phyloP scores from a whole-genome alignment of 2,329 filamentous ascomycete genomes.

The Cadophora sp. region DNA sequence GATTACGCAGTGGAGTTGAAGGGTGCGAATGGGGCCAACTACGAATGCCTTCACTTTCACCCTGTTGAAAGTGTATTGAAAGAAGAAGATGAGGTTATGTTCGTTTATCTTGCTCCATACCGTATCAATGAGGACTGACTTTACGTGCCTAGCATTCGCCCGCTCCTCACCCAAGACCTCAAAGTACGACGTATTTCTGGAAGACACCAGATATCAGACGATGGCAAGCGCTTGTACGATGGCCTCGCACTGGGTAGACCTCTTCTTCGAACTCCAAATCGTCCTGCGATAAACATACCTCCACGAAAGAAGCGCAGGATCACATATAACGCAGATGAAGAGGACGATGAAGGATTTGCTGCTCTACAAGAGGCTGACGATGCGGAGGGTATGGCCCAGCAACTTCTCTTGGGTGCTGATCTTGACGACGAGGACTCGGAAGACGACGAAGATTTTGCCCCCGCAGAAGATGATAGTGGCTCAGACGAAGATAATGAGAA shows the following conservation, averaged over 20 bases:
- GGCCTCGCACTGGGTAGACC: slow-evolving; percentile 84
- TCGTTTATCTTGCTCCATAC: slow-evolving; percentile 46
- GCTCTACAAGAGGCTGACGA: slow-evolving; percentile 42
- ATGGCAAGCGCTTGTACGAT: slow-evolving; percentile 84
- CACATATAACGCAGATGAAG: slow-evolving; percentile 50
- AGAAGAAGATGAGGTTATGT: slow-evolving; percentile 86
- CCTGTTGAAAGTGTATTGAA: slow-evolving; percentile 72
- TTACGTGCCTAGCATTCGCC: slow-evolving; percentile 68
- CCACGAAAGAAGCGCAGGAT: slow-evolving; percentile 73
- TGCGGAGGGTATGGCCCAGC: slow-evolving; percentile 41
- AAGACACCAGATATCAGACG: slow-evolving; percentile 78
- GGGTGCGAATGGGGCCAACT: slow-evolving; percentile 62
- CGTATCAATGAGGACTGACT: slow-evolving; percentile 15
- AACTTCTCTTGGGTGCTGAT: slow-evolving; percentile 42
- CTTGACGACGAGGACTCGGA: slow-evolving; percentile 48
- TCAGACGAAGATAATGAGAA: slow-evolving; percentile 42
- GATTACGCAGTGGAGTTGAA: slow-evolving; percentile 85
- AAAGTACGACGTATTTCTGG: slow-evolving; percentile 76
- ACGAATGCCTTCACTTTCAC: slow-evolving; percentile 89
- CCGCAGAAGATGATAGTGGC: slow-evolving; percentile 34
- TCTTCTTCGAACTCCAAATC: slow-evolving; percentile 64
- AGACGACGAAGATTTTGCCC: slow-evolving; percentile 40
- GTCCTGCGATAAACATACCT: slow-evolving; percentile 74
- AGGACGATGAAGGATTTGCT: slow-evolving; percentile 42
- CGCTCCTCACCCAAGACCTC: slow-evolving; percentile 77